A percentile compares a stretch with the other conserved stretches of the same genome.
Evolutionary conservation across 1,284 basidiomycete species (phyloP).

Genomic region (Irpex sp.): DNA sequence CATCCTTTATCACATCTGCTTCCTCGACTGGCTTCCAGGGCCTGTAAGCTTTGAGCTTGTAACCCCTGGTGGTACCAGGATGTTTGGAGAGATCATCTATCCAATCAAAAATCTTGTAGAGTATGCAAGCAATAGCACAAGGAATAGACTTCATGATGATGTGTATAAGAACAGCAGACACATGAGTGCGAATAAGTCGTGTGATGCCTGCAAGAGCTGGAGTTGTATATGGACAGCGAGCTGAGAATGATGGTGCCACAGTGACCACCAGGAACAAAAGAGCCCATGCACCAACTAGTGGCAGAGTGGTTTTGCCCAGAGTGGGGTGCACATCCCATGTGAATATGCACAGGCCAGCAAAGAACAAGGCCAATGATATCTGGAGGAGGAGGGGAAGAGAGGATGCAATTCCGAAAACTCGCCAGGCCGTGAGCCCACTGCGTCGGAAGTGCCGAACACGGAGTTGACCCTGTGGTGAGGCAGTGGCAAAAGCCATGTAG

Average conservation of each 20-base stretch:
- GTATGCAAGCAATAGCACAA: neutral
- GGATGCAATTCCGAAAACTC: constrained; percentile 9
- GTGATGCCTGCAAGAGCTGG: neutral
- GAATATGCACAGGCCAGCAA: constrained; percentile 12
- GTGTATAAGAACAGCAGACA: neutral
- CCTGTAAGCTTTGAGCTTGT: neutral
- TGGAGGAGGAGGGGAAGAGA: constrained; percentile 13
- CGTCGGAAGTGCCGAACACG: constrained; percentile 7
- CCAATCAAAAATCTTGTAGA: neutral
- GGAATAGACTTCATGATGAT: neutral
- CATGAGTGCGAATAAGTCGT: neutral
- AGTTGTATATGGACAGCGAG: constrained; percentile 2
- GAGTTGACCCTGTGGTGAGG: neutral
- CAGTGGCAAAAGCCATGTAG: neutral
- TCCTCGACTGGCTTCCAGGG: neutral
- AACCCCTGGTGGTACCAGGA: too few relatives aligned
- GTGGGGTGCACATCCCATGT: constrained; percentile 4
- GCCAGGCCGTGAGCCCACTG: constrained; percentile 3
- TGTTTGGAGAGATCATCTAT: too few relatives aligned
- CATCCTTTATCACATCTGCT: neutral
- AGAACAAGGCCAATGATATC: constrained; percentile 11
- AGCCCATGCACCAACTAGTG: neutral
- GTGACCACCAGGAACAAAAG: neutral
- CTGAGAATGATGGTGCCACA: neutral
- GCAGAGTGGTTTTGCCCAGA: neutral